These are phyloP conservation scores for Geosiphon pyriformis DNA, from an alignment of 192 early-diverging fungal species.

Conservation along the genomic window DNA sequence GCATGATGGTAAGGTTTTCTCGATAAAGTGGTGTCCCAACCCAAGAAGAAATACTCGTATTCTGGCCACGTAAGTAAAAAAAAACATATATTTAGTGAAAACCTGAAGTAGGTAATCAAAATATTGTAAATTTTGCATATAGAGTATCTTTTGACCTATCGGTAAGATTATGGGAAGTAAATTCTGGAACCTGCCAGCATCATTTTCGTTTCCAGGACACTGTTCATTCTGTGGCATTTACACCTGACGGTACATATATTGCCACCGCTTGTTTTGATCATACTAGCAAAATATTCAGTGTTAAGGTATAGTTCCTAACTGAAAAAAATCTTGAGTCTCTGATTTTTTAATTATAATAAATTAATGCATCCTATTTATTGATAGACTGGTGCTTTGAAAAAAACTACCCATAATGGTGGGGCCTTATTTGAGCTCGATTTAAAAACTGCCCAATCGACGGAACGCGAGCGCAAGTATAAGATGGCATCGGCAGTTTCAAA, in stretches of 20 bases:
- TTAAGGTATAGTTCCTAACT: conserved; percentile 35
- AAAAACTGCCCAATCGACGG: no score
- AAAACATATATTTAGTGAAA: background rate
- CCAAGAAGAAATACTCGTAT: conserved; percentile 42
- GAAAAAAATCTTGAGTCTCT: background rate
- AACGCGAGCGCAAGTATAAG: background rate
- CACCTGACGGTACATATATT: conserved; percentile 64
- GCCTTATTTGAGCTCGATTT: background rate
- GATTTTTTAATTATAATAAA: background rate
- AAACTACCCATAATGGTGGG: background rate
- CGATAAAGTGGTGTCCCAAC: conserved; percentile 78
- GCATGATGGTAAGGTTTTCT: conserved; percentile 76
- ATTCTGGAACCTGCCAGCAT: conserved; percentile 57
- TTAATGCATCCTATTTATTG: background rate
- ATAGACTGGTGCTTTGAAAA: background rate
- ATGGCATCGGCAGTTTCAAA: background rate
- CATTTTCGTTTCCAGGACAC: conserved; percentile 63
- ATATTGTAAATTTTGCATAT: background rate
- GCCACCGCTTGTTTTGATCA: conserved; percentile 77
- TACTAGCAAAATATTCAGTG: conserved; percentile 69
- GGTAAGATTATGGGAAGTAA: conserved; percentile 82
- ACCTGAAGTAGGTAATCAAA: background rate
- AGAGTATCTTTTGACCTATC: conserved; percentile 73
- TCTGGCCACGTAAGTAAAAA: conserved; percentile 46
- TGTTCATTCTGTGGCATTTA: conserved; percentile 72